phyloP scores from a whole-genome alignment of 2,329 filamentous ascomycete genomes.

The Xylaria arbuscula region DNA sequence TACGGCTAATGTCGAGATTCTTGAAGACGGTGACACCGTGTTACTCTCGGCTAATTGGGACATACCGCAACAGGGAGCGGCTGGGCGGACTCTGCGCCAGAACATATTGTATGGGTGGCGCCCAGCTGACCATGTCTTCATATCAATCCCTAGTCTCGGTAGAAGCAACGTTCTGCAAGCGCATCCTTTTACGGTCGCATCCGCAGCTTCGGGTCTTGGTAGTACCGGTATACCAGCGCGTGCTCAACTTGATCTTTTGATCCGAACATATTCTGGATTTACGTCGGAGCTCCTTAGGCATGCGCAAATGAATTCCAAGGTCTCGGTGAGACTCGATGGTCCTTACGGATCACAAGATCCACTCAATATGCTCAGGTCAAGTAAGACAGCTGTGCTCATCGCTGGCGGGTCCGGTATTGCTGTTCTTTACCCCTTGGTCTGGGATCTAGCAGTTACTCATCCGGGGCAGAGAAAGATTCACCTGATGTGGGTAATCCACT shows the following conservation, averaged over 20 bases:
- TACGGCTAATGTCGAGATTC: slow-evolving; percentile 61
- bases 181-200: slow-evolving; percentile 75
- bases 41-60: slow-evolving; percentile 57
- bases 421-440: slow-evolving; percentile 70
- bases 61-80: slow-evolving; percentile 41
- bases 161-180: slow-evolving; percentile 66
- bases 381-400: slow-evolving; percentile 64
- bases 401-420: slow-evolving; percentile 74
- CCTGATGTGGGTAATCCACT: slow-evolving; percentile 70
- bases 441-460: slow-evolving; percentile 56
- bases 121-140: slow-evolving; percentile 72
- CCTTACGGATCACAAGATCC: slow-evolving; percentile 71
- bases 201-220: slow-evolving; percentile 59
- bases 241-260: slow-evolving; percentile 66
- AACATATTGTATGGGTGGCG: slow-evolving; percentile 65
- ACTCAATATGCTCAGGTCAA: slow-evolving; percentile 61
- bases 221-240: slow-evolving; percentile 52
- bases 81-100: slow-evolving; percentile 40
- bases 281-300: slow-evolving; percentile 65
- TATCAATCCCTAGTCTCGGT: slow-evolving; percentile 67
- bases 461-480: slow-evolving; percentile 53
- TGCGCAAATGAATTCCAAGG: slow-evolving; percentile 57
- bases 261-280: slow-evolving; percentile 70
- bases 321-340: slow-evolving; percentile 68
- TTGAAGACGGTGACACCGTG: slow-evolving; percentile 68